Percentiles rank a stretch among this genome's conserved stretches.
phyloP scores from a whole-genome alignment of 2,329 filamentous ascomycete species.

The Paramyrothecium roridum region DNA sequence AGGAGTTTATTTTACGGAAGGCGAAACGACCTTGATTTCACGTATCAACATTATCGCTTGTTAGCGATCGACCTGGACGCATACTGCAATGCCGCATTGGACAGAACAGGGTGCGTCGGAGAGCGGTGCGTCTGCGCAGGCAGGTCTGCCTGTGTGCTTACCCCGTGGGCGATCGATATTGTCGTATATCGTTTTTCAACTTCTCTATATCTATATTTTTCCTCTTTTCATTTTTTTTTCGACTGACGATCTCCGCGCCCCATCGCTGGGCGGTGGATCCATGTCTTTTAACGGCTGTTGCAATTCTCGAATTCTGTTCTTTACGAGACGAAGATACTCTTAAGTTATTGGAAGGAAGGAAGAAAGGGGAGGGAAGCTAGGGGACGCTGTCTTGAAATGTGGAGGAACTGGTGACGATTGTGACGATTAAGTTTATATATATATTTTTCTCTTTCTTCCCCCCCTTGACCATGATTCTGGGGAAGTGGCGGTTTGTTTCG shows the following conservation, averaged over 20 bases:
- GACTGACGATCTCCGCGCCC: neutral
- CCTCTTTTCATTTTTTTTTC: conserved; percentile 6
- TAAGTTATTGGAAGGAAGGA: neutral
- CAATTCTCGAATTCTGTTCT: neutral
- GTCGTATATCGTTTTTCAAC: conserved; percentile 16
- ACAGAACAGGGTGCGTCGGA: conserved; percentile 5
- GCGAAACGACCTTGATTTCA: conserved; percentile 1
- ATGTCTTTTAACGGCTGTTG: neutral
- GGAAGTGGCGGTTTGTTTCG: too few species aligned
- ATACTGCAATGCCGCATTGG: neutral
- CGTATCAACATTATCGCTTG: conserved; percentile 9
- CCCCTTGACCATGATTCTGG: too few species aligned
- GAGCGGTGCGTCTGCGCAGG: neutral
- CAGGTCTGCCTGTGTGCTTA: neutral
- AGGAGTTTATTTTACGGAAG: conserved; percentile 21
- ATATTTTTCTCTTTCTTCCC: neutral
- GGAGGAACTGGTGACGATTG: neutral
- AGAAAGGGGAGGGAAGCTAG: neutral
- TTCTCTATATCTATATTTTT: conserved; percentile 16
- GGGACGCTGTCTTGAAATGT: neutral
- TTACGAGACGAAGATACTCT: neutral
- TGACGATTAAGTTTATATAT: neutral
- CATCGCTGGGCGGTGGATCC: neutral
- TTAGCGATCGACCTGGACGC: conserved; percentile 1
- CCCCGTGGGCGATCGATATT: neutral